phyloP scores from a whole-genome alignment of 441 rosid species.

The Pelargonium australe region DNA sequence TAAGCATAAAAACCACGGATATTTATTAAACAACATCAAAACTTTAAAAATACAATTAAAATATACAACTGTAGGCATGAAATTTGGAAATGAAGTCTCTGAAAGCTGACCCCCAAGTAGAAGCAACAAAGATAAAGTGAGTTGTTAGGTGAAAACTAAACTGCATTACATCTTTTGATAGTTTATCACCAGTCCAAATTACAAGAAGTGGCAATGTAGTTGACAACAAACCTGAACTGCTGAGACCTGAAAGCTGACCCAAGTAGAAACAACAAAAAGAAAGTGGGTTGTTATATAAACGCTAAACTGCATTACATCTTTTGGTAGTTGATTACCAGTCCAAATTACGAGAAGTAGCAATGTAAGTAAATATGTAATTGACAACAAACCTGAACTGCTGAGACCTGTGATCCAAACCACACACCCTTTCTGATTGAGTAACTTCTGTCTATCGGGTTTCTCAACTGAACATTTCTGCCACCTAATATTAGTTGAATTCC shows the following conservation, averaged over 20 bases:
- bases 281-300: not conserved
- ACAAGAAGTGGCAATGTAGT: not conserved
- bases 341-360: not conserved
- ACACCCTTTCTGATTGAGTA: slow-evolving; percentile 80
- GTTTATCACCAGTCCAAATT: no score
- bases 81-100: no score
- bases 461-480: slow-evolving; percentile 84
- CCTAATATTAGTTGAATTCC: slow-evolving; percentile 65
- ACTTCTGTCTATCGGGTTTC: slow-evolving; percentile 62
- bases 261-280: no score
- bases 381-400: slow-evolving; percentile 74
- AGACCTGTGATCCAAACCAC: slow-evolving; percentile 95
- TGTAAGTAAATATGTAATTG: not conserved
- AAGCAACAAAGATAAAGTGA: no score
- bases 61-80: no score
- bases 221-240: slow-evolving; percentile 71
- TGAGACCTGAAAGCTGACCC: slow-evolving; percentile 46
- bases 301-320: not conserved
- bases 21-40: no score
- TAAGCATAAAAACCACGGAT: no score
- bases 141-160: not conserved
- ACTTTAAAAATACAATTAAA: no score
- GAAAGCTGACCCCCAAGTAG: no score
- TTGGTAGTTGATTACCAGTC: no score
- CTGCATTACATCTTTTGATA: not conserved